Percentiles rank a stretch among this genome's conserved stretches.
Conservation (phyloP, 331 rosid species). For the Stylosanthes scabra region DNA sequence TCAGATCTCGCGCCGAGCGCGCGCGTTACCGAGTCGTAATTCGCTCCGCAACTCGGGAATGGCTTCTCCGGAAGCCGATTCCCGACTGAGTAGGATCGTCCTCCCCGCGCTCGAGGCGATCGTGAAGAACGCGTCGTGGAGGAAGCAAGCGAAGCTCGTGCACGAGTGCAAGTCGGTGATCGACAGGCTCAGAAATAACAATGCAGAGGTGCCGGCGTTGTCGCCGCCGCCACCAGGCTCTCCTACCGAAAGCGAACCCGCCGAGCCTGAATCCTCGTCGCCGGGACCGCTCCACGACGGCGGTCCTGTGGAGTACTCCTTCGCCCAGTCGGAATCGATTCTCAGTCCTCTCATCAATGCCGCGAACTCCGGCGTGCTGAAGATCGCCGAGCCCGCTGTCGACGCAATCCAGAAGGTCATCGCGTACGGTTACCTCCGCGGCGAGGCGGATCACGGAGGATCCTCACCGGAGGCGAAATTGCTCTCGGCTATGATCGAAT, state of each 20-base stretch:
- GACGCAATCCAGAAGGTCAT: constrained; percentile 93
- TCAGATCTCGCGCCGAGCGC: constrained; percentile 45
- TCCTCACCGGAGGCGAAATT: constrained; percentile 70
- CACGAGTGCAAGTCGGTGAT: constrained; percentile 89
- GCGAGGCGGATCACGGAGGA: constrained; percentile 83
- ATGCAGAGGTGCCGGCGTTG: constrained; percentile 17
- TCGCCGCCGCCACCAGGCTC: constrained; percentile 44
- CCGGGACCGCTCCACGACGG: constrained; percentile 94
- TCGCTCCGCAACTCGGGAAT: constrained; percentile 77
- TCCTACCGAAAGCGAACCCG: constrained; percentile 62
- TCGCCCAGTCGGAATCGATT: constrained; percentile 79
- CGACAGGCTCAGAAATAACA: constrained; percentile 58
- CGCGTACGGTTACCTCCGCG: constrained; percentile 95
- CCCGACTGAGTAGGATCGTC: constrained; percentile 91
- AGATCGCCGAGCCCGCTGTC: constrained; percentile 96
- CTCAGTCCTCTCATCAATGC: constrained; percentile 89
- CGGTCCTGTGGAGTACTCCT: constrained; percentile 71
- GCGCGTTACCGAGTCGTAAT: constrained; percentile 46
- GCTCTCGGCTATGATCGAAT: constrained; percentile 72
- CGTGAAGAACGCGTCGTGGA: constrained; percentile 93
- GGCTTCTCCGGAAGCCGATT: constrained; percentile 99
- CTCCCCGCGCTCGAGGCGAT: constrained; percentile 93
- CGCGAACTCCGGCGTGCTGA: constrained; percentile 71
- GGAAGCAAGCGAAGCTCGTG: constrained; percentile 90
- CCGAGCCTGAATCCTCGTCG: constrained; percentile 56